phyloP scores from a whole-genome alignment of 345 rosid genomes.

The Viola odorata region DNA sequence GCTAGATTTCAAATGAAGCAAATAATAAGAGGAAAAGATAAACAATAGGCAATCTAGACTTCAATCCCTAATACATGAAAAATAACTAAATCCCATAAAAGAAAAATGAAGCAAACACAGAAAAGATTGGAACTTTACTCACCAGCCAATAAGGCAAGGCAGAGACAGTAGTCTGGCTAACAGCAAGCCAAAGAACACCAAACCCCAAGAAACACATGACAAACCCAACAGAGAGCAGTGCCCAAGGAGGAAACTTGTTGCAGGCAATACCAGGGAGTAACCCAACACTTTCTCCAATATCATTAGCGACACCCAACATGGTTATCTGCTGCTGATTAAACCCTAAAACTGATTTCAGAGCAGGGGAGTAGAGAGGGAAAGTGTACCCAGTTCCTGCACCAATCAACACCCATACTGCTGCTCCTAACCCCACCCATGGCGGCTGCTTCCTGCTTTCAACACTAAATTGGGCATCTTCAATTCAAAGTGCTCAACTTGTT shows the following conservation, averaged over 20 bases:
- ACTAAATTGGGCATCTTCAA: conserved; percentile 36
- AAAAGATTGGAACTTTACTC: conserved; percentile 4
- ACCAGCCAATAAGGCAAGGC: conserved; percentile 87
- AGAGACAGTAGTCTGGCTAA: conserved; percentile 51
- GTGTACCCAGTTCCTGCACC: conserved; percentile 61
- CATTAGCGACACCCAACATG: conserved; percentile 87
- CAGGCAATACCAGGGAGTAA: conserved; percentile 79
- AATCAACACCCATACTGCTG: conserved; percentile 83
- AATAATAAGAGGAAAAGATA: not conserved
- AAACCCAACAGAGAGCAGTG: conserved; percentile 61
- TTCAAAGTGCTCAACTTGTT: too few species aligned
- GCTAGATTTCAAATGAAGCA: not conserved
- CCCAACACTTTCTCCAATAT: conserved; percentile 84
- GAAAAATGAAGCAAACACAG: not conserved
- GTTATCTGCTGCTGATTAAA: conserved; percentile 77
- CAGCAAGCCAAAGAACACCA: conserved; percentile 86
- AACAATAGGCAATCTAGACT: not conserved
- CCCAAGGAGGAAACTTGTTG: conserved; percentile 92
- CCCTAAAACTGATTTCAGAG: conserved; percentile 72
- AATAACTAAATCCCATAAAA: not conserved
- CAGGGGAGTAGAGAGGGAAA: conserved; percentile 76
- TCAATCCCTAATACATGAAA: not conserved
- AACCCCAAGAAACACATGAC: conserved; percentile 72
- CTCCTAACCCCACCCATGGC: conserved; percentile 94
- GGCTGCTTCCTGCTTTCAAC: conserved; percentile 77